Evolutionary conservation across 768 basidiomycete species (phyloP).

Genomic region (Gymnopilus junonius): DNA sequence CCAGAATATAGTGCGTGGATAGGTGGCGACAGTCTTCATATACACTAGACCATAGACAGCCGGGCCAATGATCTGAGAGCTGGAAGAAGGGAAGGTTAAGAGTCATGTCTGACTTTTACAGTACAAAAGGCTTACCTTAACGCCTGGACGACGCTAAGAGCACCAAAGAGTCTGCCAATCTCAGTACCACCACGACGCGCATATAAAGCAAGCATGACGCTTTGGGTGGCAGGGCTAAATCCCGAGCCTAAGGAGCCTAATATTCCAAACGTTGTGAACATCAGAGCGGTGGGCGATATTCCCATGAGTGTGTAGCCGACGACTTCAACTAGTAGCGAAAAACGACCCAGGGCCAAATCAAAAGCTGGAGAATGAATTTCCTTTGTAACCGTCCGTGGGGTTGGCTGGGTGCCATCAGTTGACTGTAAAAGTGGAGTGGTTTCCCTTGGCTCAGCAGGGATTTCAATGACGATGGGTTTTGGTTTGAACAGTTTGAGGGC

Average conservation of each 20-base stretch:
- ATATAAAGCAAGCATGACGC: conserved; percentile 73
- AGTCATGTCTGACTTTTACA: background rate
- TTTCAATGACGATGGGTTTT: conserved; percentile 32
- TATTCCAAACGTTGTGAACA: conserved; percentile 56
- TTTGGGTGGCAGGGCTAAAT: conserved; percentile 68
- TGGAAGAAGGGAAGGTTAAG: conserved; percentile 27
- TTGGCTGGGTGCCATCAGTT: conserved; percentile 17
- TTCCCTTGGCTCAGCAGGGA: conserved; percentile 26
- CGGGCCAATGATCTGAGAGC: conserved; percentile 73
- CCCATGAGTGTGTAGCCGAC: conserved; percentile 55
- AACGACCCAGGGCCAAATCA: conserved; percentile 71
- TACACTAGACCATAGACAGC: conserved; percentile 75
- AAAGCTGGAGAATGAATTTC: conserved; percentile 52
- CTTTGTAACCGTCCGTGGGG: conserved; percentile 22
- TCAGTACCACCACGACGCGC: conserved; percentile 59
- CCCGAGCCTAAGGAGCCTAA: conserved; percentile 65
- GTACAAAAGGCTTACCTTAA: conserved; percentile 54
- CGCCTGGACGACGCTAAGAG: conserved; percentile 73
- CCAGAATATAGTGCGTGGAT: conserved; percentile 73
- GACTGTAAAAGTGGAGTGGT: conserved; percentile 34
- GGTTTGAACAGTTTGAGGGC: conserved; percentile 59
- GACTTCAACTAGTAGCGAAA: conserved; percentile 63
- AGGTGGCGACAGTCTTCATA: conserved; percentile 67
- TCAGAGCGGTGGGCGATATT: conserved; percentile 44
- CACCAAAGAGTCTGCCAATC: conserved; percentile 79